Evolutionary conservation across 2,329 filamentous ascomycete species (phyloP), one percentile per base, ranked within the genome.

Genomic region (Fusarium lyarnte): DNA sequence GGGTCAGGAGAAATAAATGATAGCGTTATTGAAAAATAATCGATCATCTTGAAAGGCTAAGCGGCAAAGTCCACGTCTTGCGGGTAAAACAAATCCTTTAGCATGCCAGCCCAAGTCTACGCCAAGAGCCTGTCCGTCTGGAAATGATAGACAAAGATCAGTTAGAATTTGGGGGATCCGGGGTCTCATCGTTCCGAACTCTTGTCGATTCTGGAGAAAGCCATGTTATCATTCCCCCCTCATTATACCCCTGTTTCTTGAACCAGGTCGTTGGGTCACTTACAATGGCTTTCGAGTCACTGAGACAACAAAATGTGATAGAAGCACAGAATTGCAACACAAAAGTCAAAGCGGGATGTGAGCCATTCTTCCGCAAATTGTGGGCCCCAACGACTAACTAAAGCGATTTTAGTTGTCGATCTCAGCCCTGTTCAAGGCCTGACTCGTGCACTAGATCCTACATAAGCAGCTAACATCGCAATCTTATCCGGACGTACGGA

Each of bases 361-460:
- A 60, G 25, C 55, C 43, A 42, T 43, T 58, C 33, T 62, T 25
- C 59, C 59, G 29, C 23, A n/a, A 23, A 35, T 31, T 42, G 58
- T 29, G 58, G 36, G 21, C 10, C 38, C 27, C 14, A 33, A 19
- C 27, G 38, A 45, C 53, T 33, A 27, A 10, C 54, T 49, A 58
- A 36, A 27, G 47, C 21, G 46, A 60, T 29, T 36, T 63, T 63
- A 63, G 36, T 47, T 35, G 55, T 61, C 29, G 55, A 63, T 63
- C 55, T 63, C 57, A 61, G 23, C 57, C 60, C 31, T 63, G 52
- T 27, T 27, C 51, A 57, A 13, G 39, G 36, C 17, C 47, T 62
- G 58, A 62, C 58, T 62, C 58, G 58, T 53, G 57, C 36, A 25
- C 51, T 46, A 39, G 58, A 43, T 43, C 58, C 39, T 43, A 35